A percentile compares a stretch with the other conserved stretches of the same genome.
Evolutionary conservation across 1,284 basidiomycete species (phyloP).

Genomic region (Rhodotorula sp.): DNA sequence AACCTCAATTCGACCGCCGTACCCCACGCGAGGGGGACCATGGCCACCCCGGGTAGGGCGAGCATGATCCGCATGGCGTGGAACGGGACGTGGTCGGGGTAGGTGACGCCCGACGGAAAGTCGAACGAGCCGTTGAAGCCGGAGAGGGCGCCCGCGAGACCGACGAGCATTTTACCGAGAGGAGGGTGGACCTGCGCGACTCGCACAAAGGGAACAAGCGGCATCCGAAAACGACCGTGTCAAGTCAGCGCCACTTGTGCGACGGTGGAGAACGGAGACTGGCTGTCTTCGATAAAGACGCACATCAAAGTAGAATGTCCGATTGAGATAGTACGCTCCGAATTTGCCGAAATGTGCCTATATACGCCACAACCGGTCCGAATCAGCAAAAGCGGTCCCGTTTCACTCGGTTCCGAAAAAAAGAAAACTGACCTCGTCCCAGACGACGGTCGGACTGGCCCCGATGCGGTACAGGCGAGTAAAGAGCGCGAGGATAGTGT

Average conservation of each 20-base stretch:
- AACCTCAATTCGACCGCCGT: slow-evolving; percentile 93
- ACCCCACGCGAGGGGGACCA: slow-evolving; percentile 96
- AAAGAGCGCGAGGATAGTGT: slow-evolving; percentile 89
- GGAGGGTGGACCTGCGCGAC: slow-evolving; percentile 71
- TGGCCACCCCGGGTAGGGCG: slow-evolving; percentile 86
- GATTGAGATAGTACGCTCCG: slow-evolving; percentile 93
- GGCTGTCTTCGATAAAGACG: background rate
- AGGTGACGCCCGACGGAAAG: slow-evolving; percentile 86
- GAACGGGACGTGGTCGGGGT: slow-evolving; percentile 83
- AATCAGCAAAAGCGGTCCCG: background rate
- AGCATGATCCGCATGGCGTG: slow-evolving; percentile 93
- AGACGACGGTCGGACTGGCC: slow-evolving; percentile 80
- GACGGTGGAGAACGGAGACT: background rate
- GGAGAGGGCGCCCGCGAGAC: slow-evolving; percentile 80
- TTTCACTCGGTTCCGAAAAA: too few species aligned
- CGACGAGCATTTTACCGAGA: slow-evolving; percentile 97
- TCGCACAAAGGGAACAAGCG: slow-evolving; percentile 34
- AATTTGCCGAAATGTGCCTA: slow-evolving; percentile 96
- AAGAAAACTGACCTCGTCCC: slow-evolving; percentile 70
- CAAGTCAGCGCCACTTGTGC: background rate
- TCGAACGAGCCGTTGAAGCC: slow-evolving; percentile 92
- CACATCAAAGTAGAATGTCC: slow-evolving; percentile 93
- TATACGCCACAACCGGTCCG: background rate
- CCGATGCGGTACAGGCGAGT: slow-evolving; percentile 95
- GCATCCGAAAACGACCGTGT: too few species aligned